phyloP scores from a whole-genome alignment of 2,329 filamentous ascomycete species.

The Xylariaceae sp. region DNA sequence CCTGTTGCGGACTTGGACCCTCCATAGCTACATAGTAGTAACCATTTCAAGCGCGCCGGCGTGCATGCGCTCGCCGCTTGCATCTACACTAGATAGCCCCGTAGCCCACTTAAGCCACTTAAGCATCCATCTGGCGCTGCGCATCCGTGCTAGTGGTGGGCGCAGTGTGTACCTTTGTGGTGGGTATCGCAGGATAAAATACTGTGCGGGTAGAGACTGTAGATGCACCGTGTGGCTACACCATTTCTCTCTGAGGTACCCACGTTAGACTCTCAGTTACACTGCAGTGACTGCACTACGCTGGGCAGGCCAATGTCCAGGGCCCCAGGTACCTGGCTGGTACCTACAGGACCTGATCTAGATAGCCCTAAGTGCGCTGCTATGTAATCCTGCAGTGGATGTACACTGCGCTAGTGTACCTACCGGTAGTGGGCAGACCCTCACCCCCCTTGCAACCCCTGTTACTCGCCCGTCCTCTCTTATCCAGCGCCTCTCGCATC shows the following conservation, averaged over 20 bases:
- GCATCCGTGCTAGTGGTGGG: no score
- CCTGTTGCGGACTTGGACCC: slow-evolving; percentile 1
- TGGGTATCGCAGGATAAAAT: no score
- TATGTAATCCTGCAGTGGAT: slow-evolving; percentile 18
- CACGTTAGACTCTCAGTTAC: neutral
- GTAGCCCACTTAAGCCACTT: no score
- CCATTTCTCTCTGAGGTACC: no score
- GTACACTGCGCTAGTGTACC: neutral
- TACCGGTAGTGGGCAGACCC: slow-evolving; percentile 4
- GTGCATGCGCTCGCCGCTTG: neutral
- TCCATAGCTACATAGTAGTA: slow-evolving; percentile 14
- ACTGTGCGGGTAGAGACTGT: no score
- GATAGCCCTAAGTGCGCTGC: neutral
- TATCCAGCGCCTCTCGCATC: slow-evolving; percentile 21
- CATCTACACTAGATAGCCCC: no score
- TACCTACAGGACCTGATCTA: neutral
- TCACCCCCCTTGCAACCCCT: slow-evolving; percentile 22
- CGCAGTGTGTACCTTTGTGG: no score
- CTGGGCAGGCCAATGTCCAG: neutral
- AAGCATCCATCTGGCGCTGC: no score
- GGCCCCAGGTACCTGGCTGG: neutral
- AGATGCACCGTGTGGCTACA: no score
- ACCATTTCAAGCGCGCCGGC: slow-evolving; percentile 8
- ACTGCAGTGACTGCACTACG: neutral
- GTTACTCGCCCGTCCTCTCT: slow-evolving; percentile 23